A percentile compares a stretch with the other conserved stretches of the same genome.
Conservation (phyloP, 179 eudicot genomes). For the Sideroxylon spinosum region DNA sequence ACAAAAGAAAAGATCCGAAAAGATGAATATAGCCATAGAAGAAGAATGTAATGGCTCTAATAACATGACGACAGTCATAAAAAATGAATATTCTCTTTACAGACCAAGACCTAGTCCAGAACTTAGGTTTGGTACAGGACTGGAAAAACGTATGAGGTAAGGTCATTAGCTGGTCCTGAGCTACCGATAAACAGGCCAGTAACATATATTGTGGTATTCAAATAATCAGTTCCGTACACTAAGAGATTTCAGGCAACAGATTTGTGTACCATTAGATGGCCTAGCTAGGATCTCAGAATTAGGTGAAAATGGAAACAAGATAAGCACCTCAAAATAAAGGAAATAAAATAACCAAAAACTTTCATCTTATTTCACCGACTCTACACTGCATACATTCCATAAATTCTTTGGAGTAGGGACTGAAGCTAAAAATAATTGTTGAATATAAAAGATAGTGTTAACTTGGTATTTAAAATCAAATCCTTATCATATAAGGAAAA, state of each 20-base stretch:
- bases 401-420: not conserved
- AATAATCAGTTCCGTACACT: not conserved
- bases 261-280: not conserved
- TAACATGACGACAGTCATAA: not conserved
- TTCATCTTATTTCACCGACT: not conserved
- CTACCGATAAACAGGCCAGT: no score
- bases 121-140: not conserved
- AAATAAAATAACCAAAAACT: not conserved
- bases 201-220: not conserved
- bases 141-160: not conserved
- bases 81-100: not conserved
- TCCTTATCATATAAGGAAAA: no score
- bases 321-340: not conserved
- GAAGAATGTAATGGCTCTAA: not conserved
- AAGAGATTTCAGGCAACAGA: not conserved
- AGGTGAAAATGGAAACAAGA: not conserved
- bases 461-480: no score
- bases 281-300: constrained; percentile 3
- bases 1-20: not conserved
- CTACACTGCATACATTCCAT: not conserved
- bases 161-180: not conserved
- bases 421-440: not conserved
- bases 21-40: not conserved
- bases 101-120: not conserved
- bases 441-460: no score